A percentile compares a stretch with the other conserved stretches of the same genome.
phyloP scores from a whole-genome alignment of 441 rosid species.

The Arabidopsis lyrata region DNA sequence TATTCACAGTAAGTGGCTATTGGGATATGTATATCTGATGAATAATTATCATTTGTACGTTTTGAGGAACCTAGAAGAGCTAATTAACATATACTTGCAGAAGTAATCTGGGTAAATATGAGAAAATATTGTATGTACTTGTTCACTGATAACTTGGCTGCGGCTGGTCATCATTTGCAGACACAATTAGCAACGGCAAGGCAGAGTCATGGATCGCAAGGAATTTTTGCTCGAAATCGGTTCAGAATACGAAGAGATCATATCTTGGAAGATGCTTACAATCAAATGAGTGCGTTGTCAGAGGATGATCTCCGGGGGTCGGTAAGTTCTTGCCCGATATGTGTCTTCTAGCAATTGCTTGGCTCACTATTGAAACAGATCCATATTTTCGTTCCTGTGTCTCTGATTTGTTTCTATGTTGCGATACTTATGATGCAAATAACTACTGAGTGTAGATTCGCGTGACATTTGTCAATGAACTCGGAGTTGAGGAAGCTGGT shows the following conservation, averaged over 20 bases:
- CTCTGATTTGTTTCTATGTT: constrained; percentile 36
- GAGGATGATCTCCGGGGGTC: constrained; percentile 96
- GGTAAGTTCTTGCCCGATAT: constrained; percentile 58
- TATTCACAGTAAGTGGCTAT: constrained; percentile 80
- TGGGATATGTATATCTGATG: constrained; percentile 34
- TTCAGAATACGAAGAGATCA: constrained; percentile 95
- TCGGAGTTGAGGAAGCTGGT: constrained; percentile 99
- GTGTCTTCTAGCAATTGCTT: constrained; percentile 30
- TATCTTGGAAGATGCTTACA: constrained; percentile 97
- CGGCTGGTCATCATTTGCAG: constrained; percentile 49
- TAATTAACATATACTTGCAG: constrained; percentile 20
- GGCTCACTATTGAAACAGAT: constrained; percentile 25
- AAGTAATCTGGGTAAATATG: constrained; percentile 17
- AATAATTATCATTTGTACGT: constrained; percentile 16
- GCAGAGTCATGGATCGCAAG: constrained; percentile 78
- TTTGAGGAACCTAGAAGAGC: constrained; percentile 26
- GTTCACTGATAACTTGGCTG: constrained; percentile 39
- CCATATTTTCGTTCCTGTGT: constrained; percentile 29
- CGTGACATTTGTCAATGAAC: constrained; percentile 93
- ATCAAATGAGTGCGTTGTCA: constrained; percentile 93
- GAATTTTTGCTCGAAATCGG: constrained; percentile 81
- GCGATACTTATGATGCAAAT: constrained; percentile 10
- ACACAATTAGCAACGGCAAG: constrained; percentile 78
- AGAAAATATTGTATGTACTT: constrained; percentile 26
- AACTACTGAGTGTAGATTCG: constrained; percentile 73